Conservation (phyloP, 192 early-diverging fungal genomes). For the Glomus cerebriforme region DNA sequence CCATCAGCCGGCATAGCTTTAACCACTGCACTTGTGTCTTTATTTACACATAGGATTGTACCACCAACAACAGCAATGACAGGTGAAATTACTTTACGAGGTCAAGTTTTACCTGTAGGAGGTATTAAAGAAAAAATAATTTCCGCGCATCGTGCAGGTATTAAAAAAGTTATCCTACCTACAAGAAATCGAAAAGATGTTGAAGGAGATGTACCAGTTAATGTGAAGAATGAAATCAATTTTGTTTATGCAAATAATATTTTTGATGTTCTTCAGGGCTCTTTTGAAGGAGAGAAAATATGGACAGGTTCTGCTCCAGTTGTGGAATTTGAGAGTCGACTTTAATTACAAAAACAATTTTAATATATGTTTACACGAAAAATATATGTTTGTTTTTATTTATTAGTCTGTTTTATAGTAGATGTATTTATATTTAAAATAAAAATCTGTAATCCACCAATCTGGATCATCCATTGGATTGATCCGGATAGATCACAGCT, state of each 20-base stretch:
- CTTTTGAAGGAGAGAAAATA: slow-evolving; percentile 46
- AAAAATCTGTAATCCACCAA: no score
- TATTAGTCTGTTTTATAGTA: no score
- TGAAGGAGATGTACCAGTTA: slow-evolving; percentile 66
- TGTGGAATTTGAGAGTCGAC: slow-evolving; percentile 37
- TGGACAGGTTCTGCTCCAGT: slow-evolving; percentile 26
- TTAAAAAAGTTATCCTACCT: slow-evolving; percentile 74
- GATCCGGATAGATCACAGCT: no score
- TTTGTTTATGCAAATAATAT: slow-evolving; percentile 68
- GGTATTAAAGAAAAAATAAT: slow-evolving; percentile 89
- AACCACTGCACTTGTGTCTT: slow-evolving; percentile 76
- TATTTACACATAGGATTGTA: slow-evolving; percentile 62
- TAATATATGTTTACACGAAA: no score
- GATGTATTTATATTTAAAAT: no score
- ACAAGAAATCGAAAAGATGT: slow-evolving; percentile 71
- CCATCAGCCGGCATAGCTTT: slow-evolving; percentile 73
- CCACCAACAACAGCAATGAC: slow-evolving; percentile 73
- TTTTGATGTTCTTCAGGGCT: slow-evolving; percentile 64
- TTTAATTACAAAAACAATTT: slow-evolving; percentile 24
- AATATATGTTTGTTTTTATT: no score
- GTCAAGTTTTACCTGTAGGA: slow-evolving; percentile 80
- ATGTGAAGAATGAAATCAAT: slow-evolving; percentile 68
- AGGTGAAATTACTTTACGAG: slow-evolving; percentile 83
- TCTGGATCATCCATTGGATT: no score
- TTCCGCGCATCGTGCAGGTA: slow-evolving; percentile 78